These are phyloP conservation scores for Entoloma clypeatum DNA, from an alignment of 1,284 basidiomycete genomes.

Conservation along the genomic window DNA sequence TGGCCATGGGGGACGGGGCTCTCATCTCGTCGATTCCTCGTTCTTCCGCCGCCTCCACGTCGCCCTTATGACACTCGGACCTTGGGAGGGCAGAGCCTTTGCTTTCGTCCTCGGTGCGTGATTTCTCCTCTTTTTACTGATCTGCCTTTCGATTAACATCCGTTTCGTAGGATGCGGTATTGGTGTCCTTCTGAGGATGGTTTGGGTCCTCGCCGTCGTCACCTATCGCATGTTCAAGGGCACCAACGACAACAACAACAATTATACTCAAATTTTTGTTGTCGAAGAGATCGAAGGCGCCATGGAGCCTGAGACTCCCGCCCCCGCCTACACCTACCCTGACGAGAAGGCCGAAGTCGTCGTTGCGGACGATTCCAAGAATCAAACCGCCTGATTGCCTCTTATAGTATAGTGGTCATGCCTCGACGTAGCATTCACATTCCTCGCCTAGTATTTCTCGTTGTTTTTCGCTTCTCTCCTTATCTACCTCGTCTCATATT, in stretches of 20 bases:
- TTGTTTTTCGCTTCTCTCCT: too few relatives aligned
- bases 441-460: too few relatives aligned
- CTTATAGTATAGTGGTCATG: too few relatives aligned
- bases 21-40: slow-evolving; percentile 24
- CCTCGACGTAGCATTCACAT: too few relatives aligned
- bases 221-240: slow-evolving; percentile 51
- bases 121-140: slow-evolving; percentile 5
- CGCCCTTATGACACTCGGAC: slow-evolving; percentile 65
- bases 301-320: slow-evolving; percentile 37
- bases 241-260: slow-evolving; percentile 33
- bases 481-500: too few relatives aligned
- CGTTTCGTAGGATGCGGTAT: slow-evolving; percentile 63
- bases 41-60: slow-evolving; percentile 59
- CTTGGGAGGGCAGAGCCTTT: slow-evolving; percentile 74
- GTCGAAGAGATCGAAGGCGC: slow-evolving; percentile 26
- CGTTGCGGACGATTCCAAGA: too few relatives aligned
- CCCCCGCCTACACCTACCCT: slow-evolving; percentile 45
- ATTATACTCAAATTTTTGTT: slow-evolving; percentile 32
- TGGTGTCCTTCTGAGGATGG: slow-evolving; percentile 72
- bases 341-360: slow-evolving; percentile 48
- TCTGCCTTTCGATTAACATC: slow-evolving; percentile 8
- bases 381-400: too few relatives aligned
- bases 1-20: slow-evolving; percentile 27
- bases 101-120: slow-evolving; percentile 73
- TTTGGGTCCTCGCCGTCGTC: slow-evolving; percentile 66